Percentiles rank a stretch among this genome's conserved stretches.
Conservation (phyloP, 2,329 filamentous ascomycete genomes). For the Scedosporium aurantiacum region DNA sequence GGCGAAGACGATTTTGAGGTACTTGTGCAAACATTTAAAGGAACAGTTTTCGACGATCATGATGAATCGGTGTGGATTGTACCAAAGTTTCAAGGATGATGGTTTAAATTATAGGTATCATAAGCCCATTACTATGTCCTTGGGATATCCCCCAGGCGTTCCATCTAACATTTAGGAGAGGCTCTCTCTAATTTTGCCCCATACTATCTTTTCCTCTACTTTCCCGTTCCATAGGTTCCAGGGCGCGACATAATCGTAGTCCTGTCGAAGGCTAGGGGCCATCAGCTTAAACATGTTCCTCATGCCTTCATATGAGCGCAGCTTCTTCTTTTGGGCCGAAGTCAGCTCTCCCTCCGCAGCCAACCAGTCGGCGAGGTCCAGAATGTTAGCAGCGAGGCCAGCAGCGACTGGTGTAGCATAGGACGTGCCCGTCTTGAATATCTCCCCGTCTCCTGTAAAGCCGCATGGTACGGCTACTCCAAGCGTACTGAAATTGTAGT, state of each 20-base stretch:
- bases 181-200: neutral
- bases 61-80: neutral
- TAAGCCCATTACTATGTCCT: neutral
- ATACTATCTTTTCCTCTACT: neutral
- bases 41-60: neutral
- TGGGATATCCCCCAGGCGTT: neutral
- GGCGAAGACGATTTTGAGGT: neutral
- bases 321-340: neutral
- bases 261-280: neutral
- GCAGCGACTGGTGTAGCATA: conserved; percentile 11
- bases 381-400: conserved; percentile 8
- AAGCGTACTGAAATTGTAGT: neutral
- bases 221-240: neutral
- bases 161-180: neutral
- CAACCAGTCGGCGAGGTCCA: neutral
- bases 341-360: neutral
- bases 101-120: neutral
- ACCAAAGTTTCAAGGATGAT: neutral
- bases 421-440: conserved; percentile 9
- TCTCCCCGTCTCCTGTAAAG: neutral
- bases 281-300: neutral
- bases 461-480: neutral
- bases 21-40: neutral
- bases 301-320: neutral
- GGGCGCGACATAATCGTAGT: neutral